phyloP scores from a whole-genome alignment of 805 yeast genomes.

The Naumovozyma baii region DNA sequence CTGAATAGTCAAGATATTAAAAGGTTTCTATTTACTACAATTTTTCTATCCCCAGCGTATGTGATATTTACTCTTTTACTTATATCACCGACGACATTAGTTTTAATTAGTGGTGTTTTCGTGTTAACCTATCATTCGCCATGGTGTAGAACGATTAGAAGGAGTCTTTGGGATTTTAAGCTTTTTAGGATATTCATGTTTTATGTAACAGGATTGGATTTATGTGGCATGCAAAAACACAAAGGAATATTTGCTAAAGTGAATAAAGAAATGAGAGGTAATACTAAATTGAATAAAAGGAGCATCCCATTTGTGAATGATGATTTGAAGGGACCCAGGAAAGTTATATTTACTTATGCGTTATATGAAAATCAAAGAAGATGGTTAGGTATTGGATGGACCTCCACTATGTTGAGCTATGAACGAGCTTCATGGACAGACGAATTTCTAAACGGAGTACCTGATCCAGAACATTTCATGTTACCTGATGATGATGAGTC shows the following conservation, averaged over 20 bases:
- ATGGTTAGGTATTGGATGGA: slow-evolving; percentile 98
- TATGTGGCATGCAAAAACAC: slow-evolving; percentile 37
- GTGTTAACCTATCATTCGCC: slow-evolving; percentile 75
- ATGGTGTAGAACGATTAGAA: slow-evolving; percentile 69
- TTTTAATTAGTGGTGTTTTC: slow-evolving; percentile 48
- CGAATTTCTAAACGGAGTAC: slow-evolving; percentile 80
- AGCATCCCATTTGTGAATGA: slow-evolving; percentile 4
- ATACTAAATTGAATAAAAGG: slow-evolving; percentile 4
- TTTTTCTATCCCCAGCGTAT: slow-evolving; percentile 78
- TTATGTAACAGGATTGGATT: slow-evolving; percentile 79
- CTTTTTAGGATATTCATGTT: slow-evolving; percentile 60
- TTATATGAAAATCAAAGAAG: slow-evolving; percentile 90
- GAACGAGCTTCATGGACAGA: slow-evolving; percentile 98
- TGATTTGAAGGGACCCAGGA: slow-evolving; percentile 8
- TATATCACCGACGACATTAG: slow-evolving; percentile 56
- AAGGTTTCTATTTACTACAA: slow-evolving; percentile 71
- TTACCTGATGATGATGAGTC: slow-evolving; percentile 66
- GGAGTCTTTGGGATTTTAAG: slow-evolving; percentile 70
- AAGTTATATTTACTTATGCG: slow-evolving; percentile 83
- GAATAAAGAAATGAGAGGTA: slow-evolving; percentile 29
- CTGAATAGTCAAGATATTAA: slow-evolving; percentile 70
- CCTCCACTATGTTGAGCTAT: slow-evolving; percentile 78
- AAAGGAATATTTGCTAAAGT: slow-evolving; percentile 37
- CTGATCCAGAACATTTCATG: slow-evolving; percentile 65
- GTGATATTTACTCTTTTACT: slow-evolving; percentile 56